Conservation (phyloP, 306 rosid species). For the Acacia melanoxylon region DNA sequence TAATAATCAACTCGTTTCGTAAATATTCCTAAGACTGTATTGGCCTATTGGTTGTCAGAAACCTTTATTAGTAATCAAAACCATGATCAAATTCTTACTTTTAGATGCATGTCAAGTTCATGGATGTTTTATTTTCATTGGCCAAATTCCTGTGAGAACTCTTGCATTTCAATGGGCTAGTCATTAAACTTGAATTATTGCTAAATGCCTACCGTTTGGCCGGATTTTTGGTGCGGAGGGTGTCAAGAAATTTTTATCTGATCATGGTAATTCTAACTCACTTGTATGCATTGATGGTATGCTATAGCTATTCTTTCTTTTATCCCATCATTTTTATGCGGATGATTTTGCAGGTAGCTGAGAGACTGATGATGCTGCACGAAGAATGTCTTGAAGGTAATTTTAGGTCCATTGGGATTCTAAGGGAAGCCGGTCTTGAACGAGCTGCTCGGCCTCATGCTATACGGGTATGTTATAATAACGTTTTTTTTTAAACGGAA, state of each 20-base stretch:
- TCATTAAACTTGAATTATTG: background rate
- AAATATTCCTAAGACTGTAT: background rate
- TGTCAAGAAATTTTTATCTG: background rate
- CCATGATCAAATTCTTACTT: background rate
- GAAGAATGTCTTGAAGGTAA: slow-evolving; percentile 64
- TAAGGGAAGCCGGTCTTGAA: slow-evolving; percentile 40
- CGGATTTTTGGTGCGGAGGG: background rate
- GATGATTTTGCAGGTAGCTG: slow-evolving; percentile 48
- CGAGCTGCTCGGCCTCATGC: slow-evolving; percentile 44
- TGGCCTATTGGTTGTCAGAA: background rate
- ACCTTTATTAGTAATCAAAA: background rate
- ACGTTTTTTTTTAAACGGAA: background rate
- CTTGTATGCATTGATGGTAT: background rate
- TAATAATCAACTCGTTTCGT: background rate
- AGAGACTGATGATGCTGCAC: slow-evolving; percentile 34
- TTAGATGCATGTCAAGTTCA: background rate
- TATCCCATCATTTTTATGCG: background rate
- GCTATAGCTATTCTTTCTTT: background rate
- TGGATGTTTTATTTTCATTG: background rate
- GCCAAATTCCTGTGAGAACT: background rate
- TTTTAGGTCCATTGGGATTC: slow-evolving; percentile 46
- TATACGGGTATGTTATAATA: slow-evolving; percentile 44
- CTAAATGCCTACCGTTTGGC: background rate
- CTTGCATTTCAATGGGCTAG: background rate
- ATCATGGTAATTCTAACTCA: background rate